Base-by-base conservation (phyloP, 1,284 basidiomycete genomes). In the Malassezia restricta region DNA sequence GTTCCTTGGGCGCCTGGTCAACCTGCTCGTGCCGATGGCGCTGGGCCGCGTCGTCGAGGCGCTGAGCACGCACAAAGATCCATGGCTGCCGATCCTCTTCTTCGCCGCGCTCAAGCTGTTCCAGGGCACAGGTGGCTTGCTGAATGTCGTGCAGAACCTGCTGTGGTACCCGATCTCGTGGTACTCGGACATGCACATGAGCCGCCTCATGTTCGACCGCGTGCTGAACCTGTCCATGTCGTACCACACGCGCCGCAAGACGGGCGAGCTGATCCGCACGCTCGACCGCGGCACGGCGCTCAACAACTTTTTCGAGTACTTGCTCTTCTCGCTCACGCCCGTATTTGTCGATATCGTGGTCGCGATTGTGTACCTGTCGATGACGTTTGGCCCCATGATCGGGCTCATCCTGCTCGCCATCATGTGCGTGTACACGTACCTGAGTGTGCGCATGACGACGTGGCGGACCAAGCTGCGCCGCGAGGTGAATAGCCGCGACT, bases 101-200 rank as follows among this genome's bases (percentile, higher is more conserved):
- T 78, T 76, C 55, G 62, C 74, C 17, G 53, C 51, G 15, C 59
- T 77, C 29, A 67, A 73, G 42, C 74, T 76, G 59, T 65, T 76
- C 11, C 74, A 75, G 59, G 76, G 76, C 40, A 65, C 67, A 6
- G 75, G 74, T 17, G 74, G 75, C 4, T 35, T 71, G 30, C 48
- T 72, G 27, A 46, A 48, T 29, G 66, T 69, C 3, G 30, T 63
- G n/a, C 68, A 70, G 43, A 62, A 60, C 41, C 50, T 67, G 35
- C 47, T 66, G 8, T 75, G 86, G 84, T 79, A 83, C 9, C 86
- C 87, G 2, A 83, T 91, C 28, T 85, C 88, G 81, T 86, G 88
- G 75, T 86, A 83, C 70, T 87, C 84, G 56, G 67, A 71, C 48
- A 56, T 69, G 33, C 58, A 59, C 55, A 66, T 72, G 64, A 66